Evolutionary conservation across 2,329 filamentous ascomycete species (phyloP), one percentile per base, ranked within the genome.

Genomic region (Aspergillus versicolor): DNA sequence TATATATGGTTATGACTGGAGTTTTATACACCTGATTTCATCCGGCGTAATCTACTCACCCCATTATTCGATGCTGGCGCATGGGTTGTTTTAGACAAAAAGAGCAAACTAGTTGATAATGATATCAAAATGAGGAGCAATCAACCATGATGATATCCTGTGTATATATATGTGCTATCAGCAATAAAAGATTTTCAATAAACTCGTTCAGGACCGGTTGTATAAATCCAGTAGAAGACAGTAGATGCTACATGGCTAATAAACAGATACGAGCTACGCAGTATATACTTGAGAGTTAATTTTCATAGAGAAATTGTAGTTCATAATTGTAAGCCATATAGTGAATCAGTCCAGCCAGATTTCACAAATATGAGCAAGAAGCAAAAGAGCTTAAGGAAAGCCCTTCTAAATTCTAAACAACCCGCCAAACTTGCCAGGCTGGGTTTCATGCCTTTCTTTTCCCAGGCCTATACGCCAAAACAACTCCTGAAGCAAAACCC

Each of bases 401-500:
- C 38, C 34, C 40, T 43, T 52, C 55, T 49, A 53, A 34, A 53
- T 41, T 53, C 55, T 57, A 53, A 40, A 40, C 22, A 24, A 19
- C 32, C 47, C 41, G 47, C 55, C 55, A 34, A 22, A 43, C 19
- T 44, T 40, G 22, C 44, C 55, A 48, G 40, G 40, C 45, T 40
- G 34, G 46, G 45, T 42, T 46, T 24, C 54, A 52, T 45, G 42
- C 45, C 30, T 52, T 53, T 53, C 43, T 53, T 53, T 41, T 22
- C 42, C 51, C 12, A 43, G 19, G 13, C 32, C 30, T 21, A 47
- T 41, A 53, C 51, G 44, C 51, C 51, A 53, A 47, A 44, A 7
- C 3, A 52, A 53, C 51, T 47, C 51, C 51, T 53, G 44, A 40
- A 32, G 9, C 21, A 45, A 46, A 47, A 46, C 30, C 51, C 42